These are phyloP conservation scores for Monosporascus sp. DNA, from an alignment of 2,329 filamentous ascomycete genomes.

Conservation along the genomic window DNA sequence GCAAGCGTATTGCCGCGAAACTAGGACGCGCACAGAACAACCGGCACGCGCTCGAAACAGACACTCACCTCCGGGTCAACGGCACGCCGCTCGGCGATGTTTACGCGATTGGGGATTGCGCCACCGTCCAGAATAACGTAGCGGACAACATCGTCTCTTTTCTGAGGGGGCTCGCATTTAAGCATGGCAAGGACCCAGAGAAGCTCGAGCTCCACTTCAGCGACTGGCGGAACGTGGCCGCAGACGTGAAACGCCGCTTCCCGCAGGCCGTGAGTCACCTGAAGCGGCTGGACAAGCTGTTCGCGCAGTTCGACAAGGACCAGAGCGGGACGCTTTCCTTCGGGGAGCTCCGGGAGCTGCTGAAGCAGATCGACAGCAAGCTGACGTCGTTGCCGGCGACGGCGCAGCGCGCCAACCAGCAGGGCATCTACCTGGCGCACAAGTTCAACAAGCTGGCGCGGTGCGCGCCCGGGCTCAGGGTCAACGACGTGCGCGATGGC, in stretches of 20 bases:
- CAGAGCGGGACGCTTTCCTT: conserved; percentile 92
- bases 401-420: conserved; percentile 92
- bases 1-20: conserved; percentile 69
- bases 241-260: conserved; percentile 80
- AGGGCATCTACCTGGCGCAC: conserved; percentile 84
- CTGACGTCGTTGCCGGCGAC: conserved; percentile 92
- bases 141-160: conserved; percentile 88
- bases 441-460: conserved; percentile 92
- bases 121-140: conserved; percentile 95
- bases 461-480: conserved; percentile 65
- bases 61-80: conserved; percentile 83
- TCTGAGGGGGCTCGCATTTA: conserved; percentile 83
- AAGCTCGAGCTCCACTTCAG: conserved; percentile 79
- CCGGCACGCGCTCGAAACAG: conserved; percentile 86
- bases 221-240: conserved; percentile 83
- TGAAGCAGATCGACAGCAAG: conserved; percentile 90
- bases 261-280: conserved; percentile 86
- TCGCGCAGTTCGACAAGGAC: conserved; percentile 88
- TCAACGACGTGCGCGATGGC: conserved; percentile 80
- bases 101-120: conserved; percentile 93
- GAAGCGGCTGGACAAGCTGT: conserved; percentile 83
- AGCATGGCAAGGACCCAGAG: conserved; percentile 84
- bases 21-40: conserved; percentile 77
- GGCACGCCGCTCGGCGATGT: conserved; percentile 90
- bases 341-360: conserved; percentile 79